A percentile compares a stretch with the other conserved stretches of the same genome.
Conservation (phyloP, 768 basidiomycete genomes). For the Asterophora parasitica region DNA sequence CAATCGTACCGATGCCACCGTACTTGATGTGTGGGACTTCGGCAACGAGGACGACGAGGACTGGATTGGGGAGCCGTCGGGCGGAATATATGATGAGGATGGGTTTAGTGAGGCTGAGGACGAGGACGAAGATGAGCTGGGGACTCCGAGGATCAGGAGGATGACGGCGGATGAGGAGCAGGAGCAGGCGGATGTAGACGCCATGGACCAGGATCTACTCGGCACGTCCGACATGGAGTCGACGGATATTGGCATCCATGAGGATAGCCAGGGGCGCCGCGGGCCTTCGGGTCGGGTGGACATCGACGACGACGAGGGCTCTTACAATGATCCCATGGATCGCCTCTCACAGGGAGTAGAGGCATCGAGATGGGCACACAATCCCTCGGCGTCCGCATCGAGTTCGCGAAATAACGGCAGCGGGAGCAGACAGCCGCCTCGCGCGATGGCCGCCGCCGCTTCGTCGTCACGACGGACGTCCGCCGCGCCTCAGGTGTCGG, state of each 20-base stretch:
- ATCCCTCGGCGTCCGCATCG: slow-evolving; percentile 11
- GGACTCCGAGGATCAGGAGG: slow-evolving; percentile 18
- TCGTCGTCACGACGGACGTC: slow-evolving; percentile 16
- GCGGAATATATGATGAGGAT: slow-evolving; percentile 70
- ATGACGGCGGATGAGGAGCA: slow-evolving; percentile 35
- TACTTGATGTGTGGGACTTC: slow-evolving; percentile 90
- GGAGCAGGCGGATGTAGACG: slow-evolving; percentile 59
- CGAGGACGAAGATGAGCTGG: slow-evolving; percentile 34
- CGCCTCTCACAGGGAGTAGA: slow-evolving; percentile 23
- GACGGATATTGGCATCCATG: slow-evolving; percentile 27
- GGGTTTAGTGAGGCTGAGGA: slow-evolving; percentile 53
- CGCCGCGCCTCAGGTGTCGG: not conserved
- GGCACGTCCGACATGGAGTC: slow-evolving; percentile 40
- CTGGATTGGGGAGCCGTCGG: slow-evolving; percentile 77
- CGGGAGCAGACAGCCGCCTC: slow-evolving; percentile 4
- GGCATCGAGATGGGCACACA: slow-evolving; percentile 29
- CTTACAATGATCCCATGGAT: slow-evolving; percentile 15
- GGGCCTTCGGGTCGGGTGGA: slow-evolving; percentile 16
- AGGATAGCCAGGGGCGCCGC: slow-evolving; percentile 19
- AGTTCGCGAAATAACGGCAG: slow-evolving; percentile 8
- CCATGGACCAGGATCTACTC: slow-evolving; percentile 70
- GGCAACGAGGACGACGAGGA: slow-evolving; percentile 71
- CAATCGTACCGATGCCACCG: slow-evolving; percentile 71
- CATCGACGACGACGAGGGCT: slow-evolving; percentile 16
- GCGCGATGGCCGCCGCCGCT: not conserved